phyloP scores from a whole-genome alignment of 805 yeast genomes.

The Cyberlindnera suaveolens region DNA sequence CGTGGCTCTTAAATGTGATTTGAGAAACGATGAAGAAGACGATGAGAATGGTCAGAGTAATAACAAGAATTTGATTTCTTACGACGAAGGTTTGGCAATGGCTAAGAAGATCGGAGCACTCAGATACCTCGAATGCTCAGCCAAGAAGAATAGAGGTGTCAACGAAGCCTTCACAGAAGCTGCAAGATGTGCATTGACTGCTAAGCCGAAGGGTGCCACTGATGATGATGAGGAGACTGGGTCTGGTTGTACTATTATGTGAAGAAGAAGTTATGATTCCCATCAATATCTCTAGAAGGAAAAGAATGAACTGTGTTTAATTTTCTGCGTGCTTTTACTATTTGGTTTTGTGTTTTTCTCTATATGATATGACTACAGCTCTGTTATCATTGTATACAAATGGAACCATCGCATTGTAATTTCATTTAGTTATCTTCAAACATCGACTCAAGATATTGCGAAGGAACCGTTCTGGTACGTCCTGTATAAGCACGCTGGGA shows the following conservation, averaged over 20 bases:
- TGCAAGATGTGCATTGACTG: slow-evolving; percentile 91
- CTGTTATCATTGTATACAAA: not conserved
- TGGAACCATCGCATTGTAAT: too few species aligned
- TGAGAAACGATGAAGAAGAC: slow-evolving; percentile 64
- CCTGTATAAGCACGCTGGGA: slow-evolving; percentile 12
- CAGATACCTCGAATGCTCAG: slow-evolving; percentile 93
- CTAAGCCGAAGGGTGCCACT: slow-evolving; percentile 72
- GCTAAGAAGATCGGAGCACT: slow-evolving; percentile 93
- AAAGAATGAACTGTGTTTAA: too few species aligned
- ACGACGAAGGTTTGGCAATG: slow-evolving; percentile 89
- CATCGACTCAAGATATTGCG: slow-evolving; percentile 44
- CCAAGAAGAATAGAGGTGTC: slow-evolving; percentile 95
- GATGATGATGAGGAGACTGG: slow-evolving; percentile 32
- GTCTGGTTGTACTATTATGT: slow-evolving; percentile 37
- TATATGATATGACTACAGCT: not conserved
- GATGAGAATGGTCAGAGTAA: slow-evolving; percentile 29
- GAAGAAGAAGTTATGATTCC: slow-evolving; percentile 6
- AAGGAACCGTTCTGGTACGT: slow-evolving; percentile 32
- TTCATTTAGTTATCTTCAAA: slow-evolving; percentile 28
- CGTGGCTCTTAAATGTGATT: slow-evolving; percentile 92
- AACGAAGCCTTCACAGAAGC: slow-evolving; percentile 99
- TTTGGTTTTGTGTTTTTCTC: not conserved
- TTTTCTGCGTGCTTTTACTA: not conserved
- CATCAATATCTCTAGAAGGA: too few species aligned
- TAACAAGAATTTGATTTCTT: slow-evolving; percentile 55